A percentile compares a stretch with the other conserved stretches of the same genome.
Evolutionary conservation across 2,329 filamentous ascomycete species (phyloP).

Genomic region (Aspergillus aculeatinus): DNA sequence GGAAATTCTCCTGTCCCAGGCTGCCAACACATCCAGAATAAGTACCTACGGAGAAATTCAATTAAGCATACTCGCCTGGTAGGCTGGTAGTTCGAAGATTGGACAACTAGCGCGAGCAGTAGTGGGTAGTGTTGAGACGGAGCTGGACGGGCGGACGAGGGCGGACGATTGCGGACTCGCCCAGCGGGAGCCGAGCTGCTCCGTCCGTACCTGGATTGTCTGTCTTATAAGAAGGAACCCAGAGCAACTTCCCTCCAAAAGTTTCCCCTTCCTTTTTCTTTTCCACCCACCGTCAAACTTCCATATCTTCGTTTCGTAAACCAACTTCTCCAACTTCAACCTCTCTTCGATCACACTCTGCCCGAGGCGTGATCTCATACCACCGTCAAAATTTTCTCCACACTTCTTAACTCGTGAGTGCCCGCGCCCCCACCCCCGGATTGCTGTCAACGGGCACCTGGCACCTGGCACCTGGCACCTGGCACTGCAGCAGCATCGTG

Average conservation of each 20-base stretch:
- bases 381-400: conserved; percentile 96
- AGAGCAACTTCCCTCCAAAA: neutral
- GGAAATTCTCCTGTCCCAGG: neutral
- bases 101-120: neutral
- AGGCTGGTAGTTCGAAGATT: too few relatives aligned
- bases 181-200: neutral
- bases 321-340: conserved; percentile 29
- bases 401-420: conserved; percentile 91
- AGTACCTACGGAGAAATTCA: neutral
- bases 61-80: neutral
- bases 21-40: neutral
- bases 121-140: neutral
- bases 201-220: neutral
- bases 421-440: neutral
- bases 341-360: conserved; percentile 50
- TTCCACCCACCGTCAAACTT: conserved; percentile 12
- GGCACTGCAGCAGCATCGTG: neutral
- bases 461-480: neutral
- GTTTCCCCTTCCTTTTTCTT: conserved; percentile 2
- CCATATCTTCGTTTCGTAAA: conserved; percentile 17
- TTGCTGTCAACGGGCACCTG: neutral
- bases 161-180: neutral
- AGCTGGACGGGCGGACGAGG: neutral
- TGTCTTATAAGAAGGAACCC: neutral
- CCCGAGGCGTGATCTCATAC: conserved; percentile 58